These are phyloP conservation scores for Leccinum fallax DNA, from an alignment of 1,284 basidiomycete species.

Conservation along the genomic window DNA sequence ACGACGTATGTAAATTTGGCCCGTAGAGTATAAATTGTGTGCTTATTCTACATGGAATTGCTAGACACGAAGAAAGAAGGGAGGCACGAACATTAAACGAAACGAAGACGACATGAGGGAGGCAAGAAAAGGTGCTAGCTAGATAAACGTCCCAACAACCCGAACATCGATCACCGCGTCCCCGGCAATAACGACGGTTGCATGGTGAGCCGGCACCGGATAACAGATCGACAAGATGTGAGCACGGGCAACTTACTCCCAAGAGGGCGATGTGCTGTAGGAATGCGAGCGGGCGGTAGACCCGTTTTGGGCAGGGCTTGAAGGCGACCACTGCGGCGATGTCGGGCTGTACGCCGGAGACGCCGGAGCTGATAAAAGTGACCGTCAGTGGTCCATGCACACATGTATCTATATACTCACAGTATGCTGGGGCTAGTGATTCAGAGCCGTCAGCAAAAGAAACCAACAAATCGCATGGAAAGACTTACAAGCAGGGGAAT, in stretches of 20 bases:
- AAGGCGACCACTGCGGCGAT: slow-evolving; percentile 79
- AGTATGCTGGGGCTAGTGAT: slow-evolving; percentile 66
- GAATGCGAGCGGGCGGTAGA: slow-evolving; percentile 41
- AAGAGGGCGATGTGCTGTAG: slow-evolving; percentile 58
- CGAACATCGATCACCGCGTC: slow-evolving; percentile 6
- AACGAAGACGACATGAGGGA: slow-evolving; percentile 15
- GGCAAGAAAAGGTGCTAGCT: slow-evolving; percentile 32
- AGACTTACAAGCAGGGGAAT: slow-evolving; percentile 79
- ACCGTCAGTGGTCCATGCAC: slow-evolving; percentile 13
- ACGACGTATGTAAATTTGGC: slow-evolving; percentile 1
- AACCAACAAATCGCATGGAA: slow-evolving; percentile 1
- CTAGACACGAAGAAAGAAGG: slow-evolving; percentile 23
- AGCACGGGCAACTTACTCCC: slow-evolving; percentile 44
- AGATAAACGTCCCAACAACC: slow-evolving; percentile 15
- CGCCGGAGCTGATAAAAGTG: slow-evolving; percentile 60
- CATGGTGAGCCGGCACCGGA: slow-evolving; percentile 12
- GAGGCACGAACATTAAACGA: slow-evolving; percentile 2
- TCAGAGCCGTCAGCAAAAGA: slow-evolving; percentile 24
- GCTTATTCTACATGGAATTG: slow-evolving; percentile 42
- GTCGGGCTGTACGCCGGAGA: slow-evolving; percentile 84
- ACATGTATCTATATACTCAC: slow-evolving; percentile 45
- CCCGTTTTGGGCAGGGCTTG: slow-evolving; percentile 66
- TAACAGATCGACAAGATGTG: slow-evolving; percentile 13
- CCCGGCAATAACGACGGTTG: slow-evolving; percentile 7
- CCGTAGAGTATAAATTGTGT: slow-evolving; percentile 19